phyloP scores from a whole-genome alignment of 768 basidiomycete species.

The Sporobolomyces pararoseus region DNA sequence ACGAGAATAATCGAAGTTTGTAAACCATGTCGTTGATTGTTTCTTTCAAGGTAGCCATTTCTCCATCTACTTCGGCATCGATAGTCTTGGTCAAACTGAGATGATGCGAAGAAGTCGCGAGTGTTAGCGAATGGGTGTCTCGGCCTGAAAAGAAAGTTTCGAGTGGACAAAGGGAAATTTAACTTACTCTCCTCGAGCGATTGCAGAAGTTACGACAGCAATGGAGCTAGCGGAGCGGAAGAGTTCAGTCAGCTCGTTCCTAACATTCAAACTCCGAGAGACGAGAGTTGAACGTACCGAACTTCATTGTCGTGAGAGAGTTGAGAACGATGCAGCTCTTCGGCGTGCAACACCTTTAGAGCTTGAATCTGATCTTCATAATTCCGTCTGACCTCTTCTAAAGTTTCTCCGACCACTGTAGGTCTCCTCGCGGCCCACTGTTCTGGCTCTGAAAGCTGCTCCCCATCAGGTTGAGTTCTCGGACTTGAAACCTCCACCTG shows the following conservation, averaged over 20 bases:
- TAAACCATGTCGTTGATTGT: conserved; percentile 58
- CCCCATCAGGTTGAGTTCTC: background rate
- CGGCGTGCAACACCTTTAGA: conserved; percentile 36
- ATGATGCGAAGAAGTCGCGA: too few relatives aligned
- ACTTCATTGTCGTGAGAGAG: conserved; percentile 42
- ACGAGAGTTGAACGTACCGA: conserved; percentile 10
- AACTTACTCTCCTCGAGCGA: conserved; percentile 39
- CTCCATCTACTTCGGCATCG: conserved; percentile 55
- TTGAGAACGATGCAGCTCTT: conserved; percentile 36
- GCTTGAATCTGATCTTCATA: conserved; percentile 37
- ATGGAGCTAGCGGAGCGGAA: conserved; percentile 31
- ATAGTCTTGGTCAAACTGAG: conserved; percentile 53
- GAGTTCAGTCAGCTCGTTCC: too few relatives aligned
- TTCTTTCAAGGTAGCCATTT: conserved; percentile 54
- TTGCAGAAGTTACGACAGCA: conserved; percentile 45
- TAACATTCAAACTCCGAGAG: too few relatives aligned
- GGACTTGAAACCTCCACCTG: background rate
- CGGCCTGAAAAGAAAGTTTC: too few relatives aligned
- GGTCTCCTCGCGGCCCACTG: conserved; percentile 8
- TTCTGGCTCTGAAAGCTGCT: background rate
- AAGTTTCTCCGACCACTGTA: conserved; percentile 17
- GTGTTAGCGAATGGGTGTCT: too few relatives aligned
- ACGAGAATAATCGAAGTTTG: conserved; percentile 78
- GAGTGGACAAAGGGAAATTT: background rate
- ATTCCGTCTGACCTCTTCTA: conserved; percentile 30